Base-by-base conservation (phyloP, 108 stramenopile species). In the Cyclotella cryptica region DNA sequence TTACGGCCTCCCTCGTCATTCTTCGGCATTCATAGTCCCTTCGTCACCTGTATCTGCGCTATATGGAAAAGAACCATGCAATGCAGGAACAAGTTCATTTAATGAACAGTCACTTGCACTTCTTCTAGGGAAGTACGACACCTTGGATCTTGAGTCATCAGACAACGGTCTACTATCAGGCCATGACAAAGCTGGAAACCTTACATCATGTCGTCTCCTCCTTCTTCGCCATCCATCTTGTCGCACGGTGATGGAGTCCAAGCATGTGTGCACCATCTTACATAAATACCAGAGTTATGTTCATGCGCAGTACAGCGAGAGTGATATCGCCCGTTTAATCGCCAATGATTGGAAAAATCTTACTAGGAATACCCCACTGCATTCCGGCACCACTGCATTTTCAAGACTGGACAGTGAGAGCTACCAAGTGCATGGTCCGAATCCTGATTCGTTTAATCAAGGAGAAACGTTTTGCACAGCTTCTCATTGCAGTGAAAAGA, bases 41-140 rank as follows among this genome's bases (percentile, higher is more conserved):
- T 39, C 39, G 15, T 62, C 45, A 15, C 17, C 29, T 51, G 44
- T 27, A 69, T 24, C 35, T 14, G 30, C 26, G 3, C 51, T 22
- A 7, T 46, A 55, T 49, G 39, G 17, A 30, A 46, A 69, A 39
- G 35, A 35, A 35, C 49, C 62, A 29, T 22, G 24, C 24, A 67
- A 63, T 54, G 0, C 35, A 66, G 14, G 15, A 15, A 40, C n/a
- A 27, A 41, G 18, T 21, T 53, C 29, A 14, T 68, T 49, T 69
- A 70, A 66, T 15, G 92, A 90, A 53, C 86, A 86, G 41, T 75
- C 77, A 0, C 83, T 93, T 57, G 86, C 87, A 11, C 57, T 86
- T 17, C 82, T 93, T 28, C 74, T 93, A 6, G 87, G 89, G 30
- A 79, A 91, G 18, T 82, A 90, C 72, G 87, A 89, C 79, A 89